phyloP scores from a whole-genome alignment of 2,329 filamentous ascomycete species.

The Phialophora verrucosa region DNA sequence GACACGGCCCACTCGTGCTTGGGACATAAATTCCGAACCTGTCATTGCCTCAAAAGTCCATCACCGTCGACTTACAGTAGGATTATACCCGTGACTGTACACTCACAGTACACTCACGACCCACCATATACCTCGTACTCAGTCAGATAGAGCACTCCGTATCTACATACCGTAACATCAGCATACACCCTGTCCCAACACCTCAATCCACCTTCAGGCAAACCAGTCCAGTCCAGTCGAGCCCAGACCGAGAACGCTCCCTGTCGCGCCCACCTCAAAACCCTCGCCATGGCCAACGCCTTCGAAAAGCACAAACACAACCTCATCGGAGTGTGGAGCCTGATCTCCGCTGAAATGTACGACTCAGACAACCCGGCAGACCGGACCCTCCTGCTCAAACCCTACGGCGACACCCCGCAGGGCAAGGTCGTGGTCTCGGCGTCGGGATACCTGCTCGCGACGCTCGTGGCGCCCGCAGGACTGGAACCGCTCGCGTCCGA shows the following conservation, averaged over 20 bases:
- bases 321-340: slow-evolving; percentile 18
- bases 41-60: too few relatives aligned
- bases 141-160: too few relatives aligned
- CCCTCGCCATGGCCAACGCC: slow-evolving; percentile 12
- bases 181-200: too few relatives aligned
- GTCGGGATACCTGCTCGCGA: slow-evolving; percentile 30
- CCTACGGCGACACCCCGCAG: slow-evolving; percentile 28
- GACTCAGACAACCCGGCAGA: not conserved
- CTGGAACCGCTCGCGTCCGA: slow-evolving; percentile 15
- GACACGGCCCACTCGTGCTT: too few relatives aligned
- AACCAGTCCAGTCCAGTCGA: too few relatives aligned
- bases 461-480: slow-evolving; percentile 19
- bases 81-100: too few relatives aligned
- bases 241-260: not conserved
- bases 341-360: slow-evolving; percentile 22
- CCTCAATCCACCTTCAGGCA: too few relatives aligned
- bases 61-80: too few relatives aligned
- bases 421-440: slow-evolving; percentile 29
- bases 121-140: too few relatives aligned
- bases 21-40: too few relatives aligned
- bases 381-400: slow-evolving; percentile 22
- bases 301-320: slow-evolving; percentile 19
- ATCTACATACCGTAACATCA: too few relatives aligned
- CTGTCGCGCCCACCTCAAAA: not conserved
- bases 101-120: too few relatives aligned